Percentiles rank a stretch among this genome's conserved stretches.
Conservation (phyloP, 106 monocot species). For the Alisma plantagoaquatica region DNA sequence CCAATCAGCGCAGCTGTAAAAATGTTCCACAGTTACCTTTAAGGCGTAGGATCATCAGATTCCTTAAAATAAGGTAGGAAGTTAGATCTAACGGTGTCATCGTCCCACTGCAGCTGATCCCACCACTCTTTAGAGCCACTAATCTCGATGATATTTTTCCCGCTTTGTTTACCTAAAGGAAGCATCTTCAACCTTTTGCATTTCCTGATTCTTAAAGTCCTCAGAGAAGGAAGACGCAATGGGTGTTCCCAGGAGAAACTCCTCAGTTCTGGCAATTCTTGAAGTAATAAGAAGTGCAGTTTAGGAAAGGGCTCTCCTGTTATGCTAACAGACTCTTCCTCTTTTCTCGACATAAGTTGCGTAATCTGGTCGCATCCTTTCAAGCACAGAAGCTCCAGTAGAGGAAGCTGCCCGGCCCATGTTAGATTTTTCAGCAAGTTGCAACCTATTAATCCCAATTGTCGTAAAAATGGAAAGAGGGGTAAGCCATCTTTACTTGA, state of each 20-base stretch:
- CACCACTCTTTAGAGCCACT: conserved; percentile 1
- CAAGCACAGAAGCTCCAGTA: background rate
- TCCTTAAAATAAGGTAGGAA: conserved; percentile 1
- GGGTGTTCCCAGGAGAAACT: conserved; percentile 2
- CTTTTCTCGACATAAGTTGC: background rate
- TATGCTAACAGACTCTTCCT: background rate
- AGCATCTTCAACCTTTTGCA: conserved; percentile 10
- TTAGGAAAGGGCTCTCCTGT: background rate
- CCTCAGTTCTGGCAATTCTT: background rate
- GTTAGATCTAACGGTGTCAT: background rate
- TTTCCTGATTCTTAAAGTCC: background rate
- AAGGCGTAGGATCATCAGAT: too few relatives aligned
- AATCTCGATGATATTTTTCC: background rate
- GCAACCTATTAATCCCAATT: background rate
- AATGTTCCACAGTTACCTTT: too few relatives aligned
- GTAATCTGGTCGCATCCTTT: background rate
- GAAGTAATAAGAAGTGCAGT: background rate
- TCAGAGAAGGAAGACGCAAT: background rate
- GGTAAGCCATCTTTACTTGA: background rate
- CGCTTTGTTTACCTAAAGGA: background rate
- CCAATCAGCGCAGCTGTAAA: too few relatives aligned
- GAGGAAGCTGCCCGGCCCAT: background rate
- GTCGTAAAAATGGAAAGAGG: background rate
- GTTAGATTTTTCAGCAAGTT: background rate
- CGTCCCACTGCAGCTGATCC: conserved; percentile 7